Conservation (phyloP, 2,329 filamentous ascomycete species). For the Aspergillus candidus region DNA sequence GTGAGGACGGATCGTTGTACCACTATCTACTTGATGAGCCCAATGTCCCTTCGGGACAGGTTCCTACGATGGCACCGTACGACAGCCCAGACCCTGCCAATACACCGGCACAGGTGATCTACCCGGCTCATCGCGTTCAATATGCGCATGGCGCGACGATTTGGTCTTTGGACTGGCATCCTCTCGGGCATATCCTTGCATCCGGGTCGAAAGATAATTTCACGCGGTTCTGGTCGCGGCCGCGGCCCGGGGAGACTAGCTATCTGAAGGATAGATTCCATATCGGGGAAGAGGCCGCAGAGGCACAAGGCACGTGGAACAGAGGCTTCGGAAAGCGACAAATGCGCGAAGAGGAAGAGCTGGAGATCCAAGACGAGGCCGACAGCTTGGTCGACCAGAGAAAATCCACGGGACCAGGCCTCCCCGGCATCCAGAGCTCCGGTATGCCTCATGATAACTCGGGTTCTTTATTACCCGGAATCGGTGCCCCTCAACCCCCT, state of each 20-base stretch:
- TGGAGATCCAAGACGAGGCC: slow-evolving; percentile 86
- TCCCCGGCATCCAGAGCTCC: slow-evolving; percentile 51
- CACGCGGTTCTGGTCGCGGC: slow-evolving; percentile 92
- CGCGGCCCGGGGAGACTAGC: slow-evolving; percentile 78
- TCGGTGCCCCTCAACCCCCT: slow-evolving; percentile 41
- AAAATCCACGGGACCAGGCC: slow-evolving; percentile 56
- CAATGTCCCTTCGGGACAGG: slow-evolving; percentile 69
- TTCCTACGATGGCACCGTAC: slow-evolving; percentile 71
- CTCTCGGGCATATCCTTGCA: slow-evolving; percentile 87
- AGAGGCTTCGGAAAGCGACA: slow-evolving; percentile 70
- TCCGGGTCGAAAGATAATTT: slow-evolving; percentile 95
- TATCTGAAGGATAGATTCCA: slow-evolving; percentile 89
- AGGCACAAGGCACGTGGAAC: slow-evolving; percentile 92
- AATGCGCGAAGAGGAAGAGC: slow-evolving; percentile 85
- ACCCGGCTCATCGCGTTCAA: slow-evolving; percentile 78
- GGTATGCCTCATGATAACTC: slow-evolving; percentile 41
- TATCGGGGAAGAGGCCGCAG: slow-evolving; percentile 86
- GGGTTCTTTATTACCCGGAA: slow-evolving; percentile 40
- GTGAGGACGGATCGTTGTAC: slow-evolving; percentile 79
- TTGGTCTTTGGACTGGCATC: slow-evolving; percentile 98
- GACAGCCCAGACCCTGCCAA: slow-evolving; percentile 74
- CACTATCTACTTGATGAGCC: slow-evolving; percentile 96
- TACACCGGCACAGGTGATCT: slow-evolving; percentile 81
- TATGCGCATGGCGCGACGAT: slow-evolving; percentile 93
- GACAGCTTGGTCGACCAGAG: slow-evolving; percentile 90